Conservation (phyloP, 352 stramenopile species). For the Pythium aquatile region DNA sequence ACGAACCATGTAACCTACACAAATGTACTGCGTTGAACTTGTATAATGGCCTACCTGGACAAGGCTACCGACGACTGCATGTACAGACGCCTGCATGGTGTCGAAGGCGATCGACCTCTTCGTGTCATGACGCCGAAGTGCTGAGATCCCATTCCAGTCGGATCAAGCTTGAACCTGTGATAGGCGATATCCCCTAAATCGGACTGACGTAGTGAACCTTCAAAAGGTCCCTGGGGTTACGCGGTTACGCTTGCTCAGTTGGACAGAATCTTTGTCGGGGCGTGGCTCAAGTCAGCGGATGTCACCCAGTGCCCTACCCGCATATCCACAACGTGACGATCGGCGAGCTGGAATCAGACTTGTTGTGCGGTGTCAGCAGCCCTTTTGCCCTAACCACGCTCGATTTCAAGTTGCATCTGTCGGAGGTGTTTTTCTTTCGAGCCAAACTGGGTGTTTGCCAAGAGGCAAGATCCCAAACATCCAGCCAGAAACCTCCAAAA, state of each 20-base stretch:
- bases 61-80: too few relatives aligned
- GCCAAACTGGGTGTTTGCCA: neutral
- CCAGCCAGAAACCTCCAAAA: conserved; percentile 1
- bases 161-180: neutral
- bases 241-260: conserved; percentile 1
- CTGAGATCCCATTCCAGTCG: conserved; percentile 1
- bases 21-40: neutral
- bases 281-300: conserved; percentile 17
- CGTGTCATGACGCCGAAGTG: neutral
- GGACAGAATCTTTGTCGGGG: neutral
- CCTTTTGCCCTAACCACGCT: conserved; percentile 1
- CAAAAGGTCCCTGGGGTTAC: neutral
- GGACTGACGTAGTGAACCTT: neutral
- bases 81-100: too few relatives aligned
- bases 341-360: conserved; percentile 14
- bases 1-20: neutral
- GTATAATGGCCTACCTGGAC: too few relatives aligned
- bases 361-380: conserved; percentile 15
- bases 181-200: neutral
- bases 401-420: conserved; percentile 8
- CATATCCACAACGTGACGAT: conserved; percentile 17
- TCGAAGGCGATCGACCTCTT: too few relatives aligned
- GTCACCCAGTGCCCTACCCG: conserved; percentile 16
- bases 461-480: conserved; percentile 5
- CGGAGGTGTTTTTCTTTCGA: conserved; percentile 4